These are phyloP conservation scores for Sporothrix curviconia DNA, from an alignment of 2,329 filamentous ascomycete species.

Conservation along the genomic window DNA sequence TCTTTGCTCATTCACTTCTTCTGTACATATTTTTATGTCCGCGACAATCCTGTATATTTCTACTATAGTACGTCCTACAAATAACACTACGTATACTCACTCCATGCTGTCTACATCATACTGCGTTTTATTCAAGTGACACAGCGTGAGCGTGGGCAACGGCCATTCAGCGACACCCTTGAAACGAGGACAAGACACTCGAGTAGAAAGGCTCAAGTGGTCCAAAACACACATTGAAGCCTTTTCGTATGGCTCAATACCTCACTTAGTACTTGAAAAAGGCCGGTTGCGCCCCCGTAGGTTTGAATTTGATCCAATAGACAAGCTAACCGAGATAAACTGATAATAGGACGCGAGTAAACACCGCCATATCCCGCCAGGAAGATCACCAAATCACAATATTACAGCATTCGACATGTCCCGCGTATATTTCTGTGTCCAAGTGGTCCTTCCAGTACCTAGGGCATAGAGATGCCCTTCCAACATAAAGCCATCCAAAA, in stretches of 20 bases:
- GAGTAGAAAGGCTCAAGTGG: too few species aligned
- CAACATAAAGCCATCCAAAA: not conserved
- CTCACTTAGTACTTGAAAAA: too few species aligned
- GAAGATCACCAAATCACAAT: not conserved
- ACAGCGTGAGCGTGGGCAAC: too few species aligned
- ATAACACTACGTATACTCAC: not conserved
- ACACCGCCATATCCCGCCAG: not conserved
- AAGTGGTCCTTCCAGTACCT: not conserved
- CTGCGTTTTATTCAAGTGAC: too few species aligned
- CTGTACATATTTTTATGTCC: conserved; percentile 7
- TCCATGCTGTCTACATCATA: not conserved
- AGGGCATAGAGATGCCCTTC: not conserved
- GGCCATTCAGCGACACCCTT: too few species aligned
- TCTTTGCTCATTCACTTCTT: not conserved
- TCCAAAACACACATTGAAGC: too few species aligned
- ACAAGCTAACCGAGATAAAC: not conserved
- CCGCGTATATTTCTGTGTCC: conserved; percentile 6
- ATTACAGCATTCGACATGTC: conserved; percentile 10
- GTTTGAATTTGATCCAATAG: not conserved
- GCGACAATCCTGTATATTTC: not conserved
- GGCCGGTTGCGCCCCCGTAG: too few species aligned
- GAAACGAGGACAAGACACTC: too few species aligned
- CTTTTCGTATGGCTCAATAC: too few species aligned
- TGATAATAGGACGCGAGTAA: not conserved
- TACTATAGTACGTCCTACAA: conserved; percentile 3